Base-by-base conservation (phyloP, 2,329 filamentous ascomycete genomes). In the Ramichloridium luteum region DNA sequence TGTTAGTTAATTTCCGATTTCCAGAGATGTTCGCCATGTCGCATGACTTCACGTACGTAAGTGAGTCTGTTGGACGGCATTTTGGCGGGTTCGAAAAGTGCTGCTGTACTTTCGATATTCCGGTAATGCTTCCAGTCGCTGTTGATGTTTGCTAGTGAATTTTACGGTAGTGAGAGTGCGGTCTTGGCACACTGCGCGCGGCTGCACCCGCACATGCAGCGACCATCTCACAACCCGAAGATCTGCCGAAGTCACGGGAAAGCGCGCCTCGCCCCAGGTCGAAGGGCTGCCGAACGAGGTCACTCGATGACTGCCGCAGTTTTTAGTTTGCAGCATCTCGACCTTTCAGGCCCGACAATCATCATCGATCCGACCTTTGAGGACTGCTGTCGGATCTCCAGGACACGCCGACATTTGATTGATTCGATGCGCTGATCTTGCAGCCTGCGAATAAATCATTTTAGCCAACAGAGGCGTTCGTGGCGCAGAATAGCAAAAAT, bases 21-120 rank as follows among this genome's bases (percentile, higher is more conserved):
- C 20, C 8, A 23, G n/a, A 8, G 20, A 36, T 13, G 4, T 20
- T 13, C 2, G 22, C 14, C 6, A 18, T 23, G 20, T 32, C 25
- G 29, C 23, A 35, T 16, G 20, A 20, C 37, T 49, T 58, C 25
- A 44, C 66, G 50, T 63, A 70, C 67, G 60, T 69, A 71, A 52
- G 66, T 70, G 49, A 72, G 58, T 60, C 68, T 63, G 48, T 60
- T 61, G 55, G 56, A 61, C 46, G 62, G 56, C 68, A 72, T 72
- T 55, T 52, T 63, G 58, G 51, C 56, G 53, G 54, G 53, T 45
- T 56, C 37, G 36, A 20, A 16, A 11, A 20, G 28, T 34, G 14
- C 26, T 14, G 14, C 25, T 17, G 22, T 12, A 35, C 20, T 30
- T 35, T 42, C 41, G 41, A 30, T n/a, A 9, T 23, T 23, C 20